Percentiles rank a stretch among this genome's conserved stretches.
These are phyloP conservation scores for Plantago rigida DNA, from an alignment of 305 asterid species.

Conservation along the genomic window DNA sequence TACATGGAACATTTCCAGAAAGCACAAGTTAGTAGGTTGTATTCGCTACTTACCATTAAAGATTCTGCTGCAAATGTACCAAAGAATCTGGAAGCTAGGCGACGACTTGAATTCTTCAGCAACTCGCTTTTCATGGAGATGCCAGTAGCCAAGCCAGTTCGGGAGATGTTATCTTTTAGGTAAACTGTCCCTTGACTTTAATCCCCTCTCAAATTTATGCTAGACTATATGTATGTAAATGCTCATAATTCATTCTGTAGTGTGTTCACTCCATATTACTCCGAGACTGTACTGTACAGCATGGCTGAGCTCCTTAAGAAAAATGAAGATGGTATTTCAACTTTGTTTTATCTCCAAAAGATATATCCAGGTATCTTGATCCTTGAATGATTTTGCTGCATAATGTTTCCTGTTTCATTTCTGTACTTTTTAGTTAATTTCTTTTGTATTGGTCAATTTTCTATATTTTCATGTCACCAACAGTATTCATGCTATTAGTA, in stretches of 20 bases:
- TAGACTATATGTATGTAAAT: conserved; percentile 18
- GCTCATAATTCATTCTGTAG: conserved; percentile 38
- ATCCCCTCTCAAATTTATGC: conserved; percentile 7
- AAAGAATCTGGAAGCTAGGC: conserved; percentile 80
- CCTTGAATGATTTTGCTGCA: conserved; percentile 22
- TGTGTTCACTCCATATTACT: conserved; percentile 92
- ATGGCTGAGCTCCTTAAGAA: conserved; percentile 82
- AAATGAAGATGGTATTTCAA: conserved; percentile 95
- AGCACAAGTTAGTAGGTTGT: conserved; percentile 63
- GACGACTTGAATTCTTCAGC: conserved; percentile 80
- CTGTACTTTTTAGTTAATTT: background rate
- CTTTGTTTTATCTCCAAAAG: conserved; percentile 91
- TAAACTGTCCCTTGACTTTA: conserved; percentile 21
- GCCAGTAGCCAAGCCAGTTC: conserved; percentile 75
- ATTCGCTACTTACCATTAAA: conserved; percentile 75
- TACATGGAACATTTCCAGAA: conserved; percentile 43
- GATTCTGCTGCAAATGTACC: conserved; percentile 90
- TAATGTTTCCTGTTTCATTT: conserved; percentile 9
- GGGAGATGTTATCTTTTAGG: conserved; percentile 93
- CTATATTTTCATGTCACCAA: background rate
- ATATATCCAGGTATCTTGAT: conserved; percentile 72
- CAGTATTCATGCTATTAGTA: no score
- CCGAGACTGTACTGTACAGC: conserved; percentile 94
- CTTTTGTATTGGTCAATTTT: background rate
- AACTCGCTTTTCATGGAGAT: conserved; percentile 96